Conservation (phyloP, 306 rosid genomes). For the Cucurbita maxima region DNA sequence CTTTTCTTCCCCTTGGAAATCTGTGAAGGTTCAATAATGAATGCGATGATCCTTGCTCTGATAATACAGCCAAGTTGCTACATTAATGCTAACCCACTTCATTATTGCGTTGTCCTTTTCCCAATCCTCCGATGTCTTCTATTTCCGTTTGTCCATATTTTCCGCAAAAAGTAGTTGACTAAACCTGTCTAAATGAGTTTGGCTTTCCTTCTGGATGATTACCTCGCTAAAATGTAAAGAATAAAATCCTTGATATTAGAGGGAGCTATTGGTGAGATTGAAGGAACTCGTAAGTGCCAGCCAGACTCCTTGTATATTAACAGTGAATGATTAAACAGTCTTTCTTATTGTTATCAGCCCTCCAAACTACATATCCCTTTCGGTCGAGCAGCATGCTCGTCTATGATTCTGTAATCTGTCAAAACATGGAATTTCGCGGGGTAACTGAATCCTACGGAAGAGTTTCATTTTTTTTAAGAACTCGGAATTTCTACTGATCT, state of each 20-base stretch:
- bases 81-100: neutral
- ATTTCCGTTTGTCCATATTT: neutral
- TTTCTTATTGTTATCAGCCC: no score
- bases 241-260: neutral
- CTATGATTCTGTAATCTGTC: neutral
- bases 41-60: neutral
- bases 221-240: neutral
- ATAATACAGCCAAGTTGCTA: neutral
- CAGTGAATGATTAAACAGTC: neutral
- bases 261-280: neutral
- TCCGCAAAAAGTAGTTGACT: neutral
- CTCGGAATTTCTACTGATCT: neutral
- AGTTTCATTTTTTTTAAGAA: neutral
- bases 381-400: neutral
- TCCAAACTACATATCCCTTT: no score
- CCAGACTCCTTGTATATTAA: neutral
- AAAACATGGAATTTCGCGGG: neutral
- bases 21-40: neutral
- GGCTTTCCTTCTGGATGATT: neutral
- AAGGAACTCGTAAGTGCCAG: neutral
- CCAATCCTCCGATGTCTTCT: neutral
- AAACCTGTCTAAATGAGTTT: neutral
- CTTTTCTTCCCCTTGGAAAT: neutral
- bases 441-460: neutral
- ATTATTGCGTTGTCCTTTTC: conserved; percentile 2